Evolutionary conservation across 495 filamentous ascomycete genomes (phyloP).

Genomic region (Lophiostoma macrostomum): DNA sequence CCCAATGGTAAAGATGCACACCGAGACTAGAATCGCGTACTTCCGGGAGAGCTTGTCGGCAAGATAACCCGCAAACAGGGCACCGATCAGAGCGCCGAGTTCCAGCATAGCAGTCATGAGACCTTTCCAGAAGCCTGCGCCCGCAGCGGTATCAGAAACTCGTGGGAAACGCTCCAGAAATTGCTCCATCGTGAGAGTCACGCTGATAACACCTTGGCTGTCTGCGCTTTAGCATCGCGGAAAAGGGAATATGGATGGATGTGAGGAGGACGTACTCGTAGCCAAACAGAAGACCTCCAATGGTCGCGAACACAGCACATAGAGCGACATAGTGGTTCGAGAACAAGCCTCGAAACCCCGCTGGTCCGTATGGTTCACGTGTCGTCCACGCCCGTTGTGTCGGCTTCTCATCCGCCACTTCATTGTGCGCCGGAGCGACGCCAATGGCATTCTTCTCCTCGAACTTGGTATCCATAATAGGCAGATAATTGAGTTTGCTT

Average conservation of each 20-base stretch:
- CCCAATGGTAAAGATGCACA: constrained; percentile 55
- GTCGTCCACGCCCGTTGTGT: background rate
- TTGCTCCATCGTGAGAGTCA: constrained; percentile 58
- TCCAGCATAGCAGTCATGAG: constrained; percentile 61
- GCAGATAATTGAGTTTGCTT: too few species aligned
- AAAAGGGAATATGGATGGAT: background rate
- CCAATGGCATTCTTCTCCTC: background rate
- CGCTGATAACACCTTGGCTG: constrained; percentile 50
- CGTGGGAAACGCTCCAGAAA: constrained; percentile 52
- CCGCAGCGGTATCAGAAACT: constrained; percentile 44
- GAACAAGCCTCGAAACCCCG: constrained; percentile 48
- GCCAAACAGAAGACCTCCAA: constrained; percentile 57
- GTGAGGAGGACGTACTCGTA: constrained; percentile 49
- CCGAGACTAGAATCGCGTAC: constrained; percentile 56
- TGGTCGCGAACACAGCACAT: constrained; percentile 54
- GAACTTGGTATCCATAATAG: constrained; percentile 2
- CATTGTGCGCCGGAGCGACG: constrained; percentile 8
- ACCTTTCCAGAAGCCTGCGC: constrained; percentile 58
- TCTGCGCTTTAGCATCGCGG: too few species aligned
- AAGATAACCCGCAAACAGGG: constrained; percentile 57
- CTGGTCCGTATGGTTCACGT: constrained; percentile 25
- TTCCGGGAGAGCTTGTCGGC: constrained; percentile 58
- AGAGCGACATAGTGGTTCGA: constrained; percentile 51
- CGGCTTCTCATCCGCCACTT: background rate
- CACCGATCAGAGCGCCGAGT: constrained; percentile 53